Conservation (phyloP, 129 eudicot species). For the Saussurea involucrata region DNA sequence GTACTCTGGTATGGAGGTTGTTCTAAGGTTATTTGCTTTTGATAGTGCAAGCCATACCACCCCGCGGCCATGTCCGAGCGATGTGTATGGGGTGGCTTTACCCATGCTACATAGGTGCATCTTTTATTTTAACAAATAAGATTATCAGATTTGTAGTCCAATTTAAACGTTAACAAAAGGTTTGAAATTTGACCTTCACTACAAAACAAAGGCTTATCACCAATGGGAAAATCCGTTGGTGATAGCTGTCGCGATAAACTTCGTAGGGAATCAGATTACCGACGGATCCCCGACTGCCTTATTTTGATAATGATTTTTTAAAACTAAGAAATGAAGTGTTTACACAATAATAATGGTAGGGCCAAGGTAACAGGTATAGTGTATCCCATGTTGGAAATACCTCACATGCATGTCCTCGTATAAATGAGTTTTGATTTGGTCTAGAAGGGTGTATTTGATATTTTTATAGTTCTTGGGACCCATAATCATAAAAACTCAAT, state of each 20-base stretch:
- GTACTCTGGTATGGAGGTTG: too few species aligned
- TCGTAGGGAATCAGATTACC: too few species aligned
- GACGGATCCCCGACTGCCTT: too few species aligned
- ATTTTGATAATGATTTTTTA: neutral
- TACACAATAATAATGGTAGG: conserved; percentile 7
- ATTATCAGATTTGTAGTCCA: neutral
- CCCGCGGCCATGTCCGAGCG: too few species aligned
- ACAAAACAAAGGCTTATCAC: too few species aligned
- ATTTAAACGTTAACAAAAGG: neutral
- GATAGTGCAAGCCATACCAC: too few species aligned
- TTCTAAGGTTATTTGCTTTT: too few species aligned
- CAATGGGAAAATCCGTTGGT: too few species aligned
- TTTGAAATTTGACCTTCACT: neutral
- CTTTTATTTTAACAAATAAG: neutral
- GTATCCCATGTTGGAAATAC: conserved; percentile 29
- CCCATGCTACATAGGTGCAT: neutral
- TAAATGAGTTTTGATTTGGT: neutral
- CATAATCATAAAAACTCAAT: conserved; percentile 25
- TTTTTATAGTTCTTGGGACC: conserved; percentile 5
- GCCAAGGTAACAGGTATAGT: conserved; percentile 18
- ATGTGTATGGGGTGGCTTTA: too few species aligned
- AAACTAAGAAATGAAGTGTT: too few species aligned
- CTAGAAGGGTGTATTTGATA: conserved; percentile 6
- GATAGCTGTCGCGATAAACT: too few species aligned
- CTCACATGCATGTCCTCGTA: conserved; percentile 26